Percentiles rank a stretch among this genome's conserved stretches.
Evolutionary conservation across 345 rosid genomes (phyloP).

Genomic region (Linum trigynum): DNA sequence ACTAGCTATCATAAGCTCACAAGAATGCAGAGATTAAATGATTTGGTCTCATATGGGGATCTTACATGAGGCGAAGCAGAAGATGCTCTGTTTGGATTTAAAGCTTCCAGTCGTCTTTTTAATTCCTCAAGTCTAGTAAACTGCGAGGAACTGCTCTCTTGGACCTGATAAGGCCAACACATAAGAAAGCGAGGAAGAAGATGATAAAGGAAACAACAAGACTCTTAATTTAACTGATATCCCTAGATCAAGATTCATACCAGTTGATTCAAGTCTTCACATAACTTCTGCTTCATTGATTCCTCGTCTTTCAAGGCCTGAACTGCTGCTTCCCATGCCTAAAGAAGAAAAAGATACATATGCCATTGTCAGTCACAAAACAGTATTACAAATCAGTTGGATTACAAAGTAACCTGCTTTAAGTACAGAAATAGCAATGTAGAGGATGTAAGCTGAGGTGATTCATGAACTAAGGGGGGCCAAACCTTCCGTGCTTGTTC

Average conservation of each 20-base stretch:
- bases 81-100: constrained; percentile 55
- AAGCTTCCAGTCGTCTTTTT: constrained; percentile 68
- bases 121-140: constrained; percentile 69
- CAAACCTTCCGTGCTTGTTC: constrained; percentile 73
- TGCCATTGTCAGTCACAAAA: not conserved
- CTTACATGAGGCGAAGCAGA: constrained; percentile 36
- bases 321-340: constrained; percentile 67
- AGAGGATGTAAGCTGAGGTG: not conserved
- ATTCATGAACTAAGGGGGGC: constrained; percentile 9
- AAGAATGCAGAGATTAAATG: not conserved
- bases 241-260: constrained; percentile 28
- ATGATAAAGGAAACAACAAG: not conserved
- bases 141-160: constrained; percentile 67
- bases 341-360: constrained; percentile 8
- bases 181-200: not conserved
- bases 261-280: constrained; percentile 72
- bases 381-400: not conserved
- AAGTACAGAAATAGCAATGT: not conserved
- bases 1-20: not conserved
- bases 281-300: constrained; percentile 61
- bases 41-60: constrained; percentile 15
- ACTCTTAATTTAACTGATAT: not conserved
- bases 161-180: constrained; percentile 35
- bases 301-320: constrained; percentile 68
- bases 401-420: too few species aligned